Percentiles rank a stretch among this genome's conserved stretches.
These are phyloP conservation scores for Sporisorium graminicola DNA, from an alignment of 1,284 basidiomycete species.

Conservation along the genomic window DNA sequence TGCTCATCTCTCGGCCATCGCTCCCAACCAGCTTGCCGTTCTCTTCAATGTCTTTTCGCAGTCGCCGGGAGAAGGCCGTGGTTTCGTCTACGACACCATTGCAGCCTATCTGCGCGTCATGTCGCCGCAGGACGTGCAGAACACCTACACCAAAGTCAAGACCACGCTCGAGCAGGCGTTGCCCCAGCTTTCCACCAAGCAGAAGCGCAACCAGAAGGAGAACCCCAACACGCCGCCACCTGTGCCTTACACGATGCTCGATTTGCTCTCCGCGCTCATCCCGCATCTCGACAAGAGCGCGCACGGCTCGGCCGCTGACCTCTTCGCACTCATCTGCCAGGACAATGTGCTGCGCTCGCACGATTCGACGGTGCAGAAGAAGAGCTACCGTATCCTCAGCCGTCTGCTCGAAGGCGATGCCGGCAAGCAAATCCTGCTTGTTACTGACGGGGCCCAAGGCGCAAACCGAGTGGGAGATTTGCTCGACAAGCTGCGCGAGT, in stretches of 20 bases:
- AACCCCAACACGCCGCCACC: conserved; percentile 54
- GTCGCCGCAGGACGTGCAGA: conserved; percentile 74
- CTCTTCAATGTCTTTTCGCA: conserved; percentile 97
- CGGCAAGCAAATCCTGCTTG: conserved; percentile 50
- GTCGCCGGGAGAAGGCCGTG: conserved; percentile 80
- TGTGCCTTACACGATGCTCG: conserved; percentile 84
- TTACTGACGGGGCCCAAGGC: conserved; percentile 2
- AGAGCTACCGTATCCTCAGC: conserved; percentile 88
- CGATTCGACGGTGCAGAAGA: conserved; percentile 91
- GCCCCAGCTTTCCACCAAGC: conserved; percentile 50
- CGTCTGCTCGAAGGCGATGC: conserved; percentile 70
- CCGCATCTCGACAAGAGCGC: conserved; percentile 71
- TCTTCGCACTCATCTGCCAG: conserved; percentile 73
- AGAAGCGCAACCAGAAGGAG: conserved; percentile 47
- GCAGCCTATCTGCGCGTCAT: conserved; percentile 87
- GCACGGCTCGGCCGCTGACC: conserved; percentile 45
- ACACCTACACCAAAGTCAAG: conserved; percentile 84
- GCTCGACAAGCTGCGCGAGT: conserved; percentile 56
- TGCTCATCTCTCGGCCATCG: conserved; percentile 80
- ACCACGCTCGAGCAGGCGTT: conserved; percentile 82
- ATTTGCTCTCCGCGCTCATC: conserved; percentile 87
- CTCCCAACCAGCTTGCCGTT: conserved; percentile 92
- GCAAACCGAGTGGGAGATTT: conserved; percentile 48
- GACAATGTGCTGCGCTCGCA: conserved; percentile 74
- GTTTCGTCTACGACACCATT: conserved; percentile 89